phyloP scores from a whole-genome alignment of 371 early-diverging fungal genomes.

The Mortierella sp. region DNA sequence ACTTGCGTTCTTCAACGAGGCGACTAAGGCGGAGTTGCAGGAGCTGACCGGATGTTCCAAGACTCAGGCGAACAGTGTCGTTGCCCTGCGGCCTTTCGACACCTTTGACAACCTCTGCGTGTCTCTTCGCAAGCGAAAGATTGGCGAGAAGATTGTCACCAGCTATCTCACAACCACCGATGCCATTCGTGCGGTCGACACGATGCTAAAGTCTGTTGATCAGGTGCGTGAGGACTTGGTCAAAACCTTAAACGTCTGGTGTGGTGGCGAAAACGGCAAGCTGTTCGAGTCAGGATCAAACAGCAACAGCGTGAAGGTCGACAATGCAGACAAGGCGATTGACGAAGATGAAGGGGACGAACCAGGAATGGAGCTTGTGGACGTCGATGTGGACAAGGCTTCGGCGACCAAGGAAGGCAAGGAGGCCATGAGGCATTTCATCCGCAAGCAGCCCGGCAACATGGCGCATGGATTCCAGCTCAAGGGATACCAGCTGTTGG shows the following conservation, averaged over 20 bases:
- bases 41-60: slow-evolving; percentile 76
- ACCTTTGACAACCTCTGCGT: slow-evolving; percentile 68
- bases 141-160: slow-evolving; percentile 70
- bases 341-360: slow-evolving; percentile 23
- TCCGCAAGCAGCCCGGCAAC: slow-evolving; percentile 68
- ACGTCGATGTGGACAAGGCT: slow-evolving; percentile 40
- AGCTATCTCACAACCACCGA: slow-evolving; percentile 75
- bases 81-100: slow-evolving; percentile 73
- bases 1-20: slow-evolving; percentile 77
- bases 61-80: slow-evolving; percentile 70
- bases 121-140: slow-evolving; percentile 66
- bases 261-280: slow-evolving; percentile 44
- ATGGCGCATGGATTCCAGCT: slow-evolving; percentile 72
- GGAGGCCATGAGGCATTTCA: slow-evolving; percentile 63
- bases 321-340: background rate
- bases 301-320: slow-evolving; percentile 15
- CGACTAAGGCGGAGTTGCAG: slow-evolving; percentile 69
- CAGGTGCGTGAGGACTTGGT: slow-evolving; percentile 67
- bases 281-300: slow-evolving; percentile 30
- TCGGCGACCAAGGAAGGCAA: slow-evolving; percentile 37
- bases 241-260: slow-evolving; percentile 68
- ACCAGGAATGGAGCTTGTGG: slow-evolving; percentile 35
- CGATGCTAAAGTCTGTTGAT: slow-evolving; percentile 75
- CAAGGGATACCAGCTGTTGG: slow-evolving; percentile 94
- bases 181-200: slow-evolving; percentile 82